A percentile compares a stretch with the other conserved stretches of the same genome.
Conservation (phyloP, 129 eudicot species). For the Lactuca saligna region DNA sequence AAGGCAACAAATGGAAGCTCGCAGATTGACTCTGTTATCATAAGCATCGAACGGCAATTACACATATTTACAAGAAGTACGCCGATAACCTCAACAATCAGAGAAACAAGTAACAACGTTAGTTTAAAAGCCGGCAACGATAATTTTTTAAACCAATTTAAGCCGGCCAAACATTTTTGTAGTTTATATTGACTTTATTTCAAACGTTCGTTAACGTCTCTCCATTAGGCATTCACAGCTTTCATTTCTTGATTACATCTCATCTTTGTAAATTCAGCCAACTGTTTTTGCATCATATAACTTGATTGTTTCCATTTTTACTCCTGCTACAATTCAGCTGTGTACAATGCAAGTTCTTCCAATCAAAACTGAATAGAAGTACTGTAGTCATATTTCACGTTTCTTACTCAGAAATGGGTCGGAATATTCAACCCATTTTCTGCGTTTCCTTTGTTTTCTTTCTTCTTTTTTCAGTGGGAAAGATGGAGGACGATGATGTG, state of each 20-base stretch:
- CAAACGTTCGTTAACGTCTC: background rate
- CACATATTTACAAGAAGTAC: slow-evolving; percentile 8
- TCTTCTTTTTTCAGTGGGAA: slow-evolving; percentile 35
- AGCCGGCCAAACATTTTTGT: slow-evolving; percentile 23
- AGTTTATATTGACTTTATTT: slow-evolving; percentile 6
- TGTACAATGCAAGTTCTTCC: slow-evolving; percentile 18
- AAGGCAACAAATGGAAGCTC: background rate
- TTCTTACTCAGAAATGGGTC: slow-evolving; percentile 34
- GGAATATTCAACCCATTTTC: slow-evolving; percentile 12
- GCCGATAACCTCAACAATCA: slow-evolving; percentile 9
- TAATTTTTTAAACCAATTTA: background rate
- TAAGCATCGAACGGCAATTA: background rate
- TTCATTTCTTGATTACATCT: slow-evolving; percentile 27
- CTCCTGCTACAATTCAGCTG: background rate
- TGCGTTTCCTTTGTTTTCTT: slow-evolving; percentile 23
- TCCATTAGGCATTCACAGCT: slow-evolving; percentile 41
- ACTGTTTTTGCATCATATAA: slow-evolving; percentile 31
- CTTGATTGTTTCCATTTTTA: slow-evolving; percentile 5
- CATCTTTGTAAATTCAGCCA: slow-evolving; percentile 56
- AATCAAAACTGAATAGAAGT: slow-evolving; percentile 15
- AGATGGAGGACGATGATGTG: slow-evolving; percentile 38
- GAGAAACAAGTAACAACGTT: too few relatives aligned
- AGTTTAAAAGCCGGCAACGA: slow-evolving; percentile 23
- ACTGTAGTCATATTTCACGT: background rate
- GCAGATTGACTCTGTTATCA: slow-evolving; percentile 2